These are phyloP conservation scores for Xylaria sp. DNA, from an alignment of 2,329 filamentous ascomycete species.

Conservation along the genomic window DNA sequence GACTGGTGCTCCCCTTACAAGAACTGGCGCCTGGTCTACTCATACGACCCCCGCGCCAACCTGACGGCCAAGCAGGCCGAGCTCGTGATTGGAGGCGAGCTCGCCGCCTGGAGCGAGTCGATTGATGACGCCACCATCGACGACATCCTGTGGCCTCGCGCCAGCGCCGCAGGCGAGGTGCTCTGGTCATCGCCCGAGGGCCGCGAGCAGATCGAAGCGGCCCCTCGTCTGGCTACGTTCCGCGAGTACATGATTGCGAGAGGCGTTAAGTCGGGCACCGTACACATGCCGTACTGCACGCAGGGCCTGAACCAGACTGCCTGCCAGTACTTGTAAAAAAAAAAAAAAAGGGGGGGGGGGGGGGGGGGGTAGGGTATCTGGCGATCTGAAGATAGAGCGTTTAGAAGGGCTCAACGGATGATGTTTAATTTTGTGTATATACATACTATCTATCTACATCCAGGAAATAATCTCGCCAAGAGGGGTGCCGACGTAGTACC, in stretches of 20 bases:
- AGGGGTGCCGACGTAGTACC: not conserved
- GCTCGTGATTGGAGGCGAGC: constrained; percentile 80
- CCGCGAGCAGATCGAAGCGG: constrained; percentile 72
- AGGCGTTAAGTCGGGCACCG: constrained; percentile 66
- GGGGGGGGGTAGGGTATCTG: too few relatives aligned
- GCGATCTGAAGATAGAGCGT: too few relatives aligned
- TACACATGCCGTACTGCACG: constrained; percentile 77
- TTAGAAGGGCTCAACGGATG: not conserved
- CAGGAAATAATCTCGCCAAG: not conserved
- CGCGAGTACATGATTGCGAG: constrained; percentile 74
- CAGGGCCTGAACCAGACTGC: constrained; percentile 61
- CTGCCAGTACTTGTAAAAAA: constrained; percentile 42
- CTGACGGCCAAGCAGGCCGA: constrained; percentile 66
- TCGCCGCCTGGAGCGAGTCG: constrained; percentile 83
- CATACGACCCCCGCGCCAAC: constrained; percentile 73
- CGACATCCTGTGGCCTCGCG: constrained; percentile 77
- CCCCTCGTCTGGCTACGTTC: constrained; percentile 74
- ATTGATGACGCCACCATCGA: constrained; percentile 77
- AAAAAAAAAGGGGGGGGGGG: too few relatives aligned
- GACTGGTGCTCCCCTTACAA: constrained; percentile 85
- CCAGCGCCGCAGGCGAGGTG: constrained; percentile 75
- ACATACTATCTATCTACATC: not conserved
- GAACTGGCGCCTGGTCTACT: constrained; percentile 82
- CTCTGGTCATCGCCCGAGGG: constrained; percentile 78
- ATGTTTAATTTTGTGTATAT: not conserved